phyloP scores from a whole-genome alignment of 257 asterid species.

The Solanum paucissectum region DNA sequence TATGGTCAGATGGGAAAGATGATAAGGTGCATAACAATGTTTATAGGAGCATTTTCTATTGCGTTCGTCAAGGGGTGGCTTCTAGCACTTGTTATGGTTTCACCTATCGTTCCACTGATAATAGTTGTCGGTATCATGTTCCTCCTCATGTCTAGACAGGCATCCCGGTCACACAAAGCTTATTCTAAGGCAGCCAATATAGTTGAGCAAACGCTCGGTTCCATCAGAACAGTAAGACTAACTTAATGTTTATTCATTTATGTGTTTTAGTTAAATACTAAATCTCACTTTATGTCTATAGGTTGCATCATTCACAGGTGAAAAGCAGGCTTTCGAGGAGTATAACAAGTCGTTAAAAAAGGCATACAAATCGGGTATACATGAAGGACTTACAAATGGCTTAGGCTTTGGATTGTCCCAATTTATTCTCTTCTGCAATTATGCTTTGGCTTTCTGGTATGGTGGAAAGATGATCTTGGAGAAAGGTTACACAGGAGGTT shows the following conservation, averaged over 20 bases:
- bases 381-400: conserved; percentile 50
- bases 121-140: not conserved
- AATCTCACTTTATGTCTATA: not conserved
- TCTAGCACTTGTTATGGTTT: conserved; percentile 13
- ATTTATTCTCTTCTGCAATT: conserved; percentile 47
- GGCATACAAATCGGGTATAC: conserved; percentile 45
- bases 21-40: conserved; percentile 16
- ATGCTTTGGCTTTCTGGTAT: conserved; percentile 57
- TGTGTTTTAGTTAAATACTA: not conserved
- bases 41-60: conserved; percentile 14
- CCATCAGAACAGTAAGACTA: conserved; percentile 52
- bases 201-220: conserved; percentile 56
- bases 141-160: not conserved
- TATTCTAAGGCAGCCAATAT: conserved; percentile 53
- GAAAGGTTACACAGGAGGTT: conserved; percentile 58
- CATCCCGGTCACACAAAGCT: conserved; percentile 22
- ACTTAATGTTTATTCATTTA: not conserved
- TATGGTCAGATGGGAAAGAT: conserved; percentile 15
- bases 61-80: conserved; percentile 29
- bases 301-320: conserved; percentile 78
- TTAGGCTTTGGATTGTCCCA: conserved; percentile 44
- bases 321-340: conserved; percentile 43
- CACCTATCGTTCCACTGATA: not conserved
- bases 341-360: conserved; percentile 39
- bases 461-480: conserved; percentile 63